Percentiles rank a stretch among this genome's conserved stretches.
Evolutionary conservation across 768 basidiomycete species (phyloP).

Genomic region (Lactarius quietus): DNA sequence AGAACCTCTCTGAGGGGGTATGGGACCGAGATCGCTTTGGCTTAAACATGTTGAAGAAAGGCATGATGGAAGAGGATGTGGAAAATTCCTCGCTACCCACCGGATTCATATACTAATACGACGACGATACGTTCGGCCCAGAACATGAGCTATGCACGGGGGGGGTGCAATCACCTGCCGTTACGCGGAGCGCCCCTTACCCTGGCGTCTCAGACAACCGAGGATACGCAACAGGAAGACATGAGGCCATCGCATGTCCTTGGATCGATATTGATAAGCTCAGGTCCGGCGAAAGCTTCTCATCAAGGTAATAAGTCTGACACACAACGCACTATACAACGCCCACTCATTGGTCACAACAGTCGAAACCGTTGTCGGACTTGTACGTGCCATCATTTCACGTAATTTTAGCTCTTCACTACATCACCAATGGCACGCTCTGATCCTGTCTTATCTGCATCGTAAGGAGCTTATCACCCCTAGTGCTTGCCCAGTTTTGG

Average conservation of each 20-base stretch:
- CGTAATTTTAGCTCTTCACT: constrained; percentile 17
- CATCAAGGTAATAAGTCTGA: constrained; percentile 14
- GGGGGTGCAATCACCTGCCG: constrained; percentile 23
- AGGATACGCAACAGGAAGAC: constrained; percentile 9
- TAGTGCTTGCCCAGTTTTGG: constrained; percentile 24
- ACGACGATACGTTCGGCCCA: constrained; percentile 13
- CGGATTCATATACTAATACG: constrained; percentile 18
- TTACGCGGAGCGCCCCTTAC: constrained; percentile 20
- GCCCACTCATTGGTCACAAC: constrained; percentile 4
- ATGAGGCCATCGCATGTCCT: constrained; percentile 24
- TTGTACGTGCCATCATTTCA: constrained; percentile 9
- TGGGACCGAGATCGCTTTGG: constrained; percentile 15
- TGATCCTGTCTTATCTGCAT: constrained; percentile 11
- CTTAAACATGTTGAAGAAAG: constrained; percentile 24
- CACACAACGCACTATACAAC: constrained; percentile 20
- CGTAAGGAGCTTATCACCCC: constrained; percentile 18
- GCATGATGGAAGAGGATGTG: constrained; percentile 22
- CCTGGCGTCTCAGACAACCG: constrained; percentile 15
- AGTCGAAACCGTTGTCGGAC: constrained; percentile 5
- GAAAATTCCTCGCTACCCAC: constrained; percentile 10
- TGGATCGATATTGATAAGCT: constrained; percentile 16
- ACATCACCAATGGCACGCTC: constrained; percentile 8
- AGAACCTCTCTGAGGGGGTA: not conserved
- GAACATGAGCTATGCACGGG: constrained; percentile 18
- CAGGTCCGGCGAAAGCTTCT: constrained; percentile 13